Base-by-base conservation (phyloP, 2,329 filamentous ascomycete genomes). In the Beauveria brongniartii region DNA sequence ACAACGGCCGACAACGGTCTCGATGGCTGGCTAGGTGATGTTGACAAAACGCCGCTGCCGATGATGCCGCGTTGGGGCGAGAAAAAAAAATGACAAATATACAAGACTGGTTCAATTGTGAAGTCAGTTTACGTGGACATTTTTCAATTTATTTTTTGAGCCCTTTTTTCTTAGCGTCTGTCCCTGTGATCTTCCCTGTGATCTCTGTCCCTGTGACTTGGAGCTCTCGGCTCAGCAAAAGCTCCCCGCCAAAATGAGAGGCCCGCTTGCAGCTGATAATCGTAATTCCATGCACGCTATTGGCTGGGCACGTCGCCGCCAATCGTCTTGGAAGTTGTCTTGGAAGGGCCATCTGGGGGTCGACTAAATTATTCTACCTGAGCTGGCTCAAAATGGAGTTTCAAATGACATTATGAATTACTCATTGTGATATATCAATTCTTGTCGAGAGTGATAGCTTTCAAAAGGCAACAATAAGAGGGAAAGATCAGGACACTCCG, bases 121-220 rank as follows among this genome's bases (percentile, higher is more conserved):
- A 37, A 37, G 14, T 37, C 14, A 37, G 34, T 37, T 37, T 37
- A 37, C 34, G 34, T 37, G 34, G 14, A 37, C 34, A 37, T 16
- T 37, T 41, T 26, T 40, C 14, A 9, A 20, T 44, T 48, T 48
- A 16, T 41, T 59, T 59, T 47, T 47, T 8, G 9, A 34, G 24
- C 24, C 64, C 66, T 67, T 65, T 65, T 68, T 67, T 65, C 54
- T 55, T 63, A 34, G 63, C 53, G 51, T 68, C 63, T 65, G 63
- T 66, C 69, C 70, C 69, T 73, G 70, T 73, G 69, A 69, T 71
- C 67, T 70, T 70, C 70, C 70, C 70, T 72, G 70, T 72, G 69
- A 72, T 69, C 62, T 58, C 46, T 47, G 52, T 60, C 51, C 58
- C 50, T 60, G 58, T 60, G 58, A 54, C 50, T 59, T 59, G 56